Conservation (phyloP, 1,139 yeast species). For the Debaryomyces robertsiae region DNA sequence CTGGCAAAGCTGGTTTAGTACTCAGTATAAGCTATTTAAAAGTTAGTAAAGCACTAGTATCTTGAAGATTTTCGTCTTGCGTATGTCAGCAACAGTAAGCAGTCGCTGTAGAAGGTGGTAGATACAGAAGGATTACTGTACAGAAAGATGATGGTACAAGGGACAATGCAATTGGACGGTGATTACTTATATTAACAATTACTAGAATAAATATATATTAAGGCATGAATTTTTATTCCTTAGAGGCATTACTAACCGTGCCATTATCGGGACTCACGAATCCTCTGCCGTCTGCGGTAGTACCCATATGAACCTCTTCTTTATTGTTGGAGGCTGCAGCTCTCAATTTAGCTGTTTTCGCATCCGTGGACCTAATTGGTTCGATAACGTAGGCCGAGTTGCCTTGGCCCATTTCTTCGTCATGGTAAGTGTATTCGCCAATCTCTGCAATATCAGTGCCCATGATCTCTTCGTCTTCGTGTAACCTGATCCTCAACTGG, state of each 20-base stretch:
- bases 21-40: too few species aligned
- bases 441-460: slow-evolving; percentile 91
- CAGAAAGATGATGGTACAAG: too few species aligned
- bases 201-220: slow-evolving; percentile 1
- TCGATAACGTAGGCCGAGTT: slow-evolving; percentile 62
- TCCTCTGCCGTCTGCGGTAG: slow-evolving; percentile 24
- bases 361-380: slow-evolving; percentile 66
- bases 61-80: too few species aligned
- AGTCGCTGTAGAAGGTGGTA: neutral
- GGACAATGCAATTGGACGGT: neutral
- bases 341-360: slow-evolving; percentile 42
- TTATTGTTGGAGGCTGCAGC: slow-evolving; percentile 20
- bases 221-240: slow-evolving; percentile 13
- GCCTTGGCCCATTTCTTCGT: slow-evolving; percentile 40
- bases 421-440: slow-evolving; percentile 80
- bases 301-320: slow-evolving; percentile 24
- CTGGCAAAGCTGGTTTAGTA: too few species aligned
- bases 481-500: slow-evolving; percentile 76
- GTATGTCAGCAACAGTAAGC: too few species aligned
- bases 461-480: slow-evolving; percentile 84
- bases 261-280: slow-evolving; percentile 26
- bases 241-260: slow-evolving; percentile 24
- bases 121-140: too few species aligned
- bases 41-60: too few species aligned
- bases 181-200: neutral